Conservation (phyloP, 441 rosid genomes). For the Gossypium lobatum region DNA sequence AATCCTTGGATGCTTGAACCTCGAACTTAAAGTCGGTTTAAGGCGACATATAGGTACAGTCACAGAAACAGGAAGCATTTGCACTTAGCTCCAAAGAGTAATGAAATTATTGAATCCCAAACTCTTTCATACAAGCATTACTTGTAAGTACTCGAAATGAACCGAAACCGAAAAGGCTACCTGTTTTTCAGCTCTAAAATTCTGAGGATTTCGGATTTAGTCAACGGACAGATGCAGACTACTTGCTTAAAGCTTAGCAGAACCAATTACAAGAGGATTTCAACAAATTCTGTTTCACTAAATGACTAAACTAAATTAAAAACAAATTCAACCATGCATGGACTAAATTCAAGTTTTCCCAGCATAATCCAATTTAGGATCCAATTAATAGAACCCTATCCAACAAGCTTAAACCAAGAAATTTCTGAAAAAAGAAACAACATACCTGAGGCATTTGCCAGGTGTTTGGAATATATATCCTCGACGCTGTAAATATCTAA, state of each 20-base stretch:
- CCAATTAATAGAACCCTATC: neutral
- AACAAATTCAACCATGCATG: neutral
- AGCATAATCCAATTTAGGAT: neutral
- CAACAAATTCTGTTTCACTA: neutral
- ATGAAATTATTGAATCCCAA: neutral
- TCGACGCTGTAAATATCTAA: slow-evolving; percentile 60
- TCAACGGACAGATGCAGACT: neutral
- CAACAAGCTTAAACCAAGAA: slow-evolving; percentile 3
- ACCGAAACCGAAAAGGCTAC: neutral
- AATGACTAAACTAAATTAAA: neutral
- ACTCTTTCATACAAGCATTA: neutral
- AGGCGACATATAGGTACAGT: neutral
- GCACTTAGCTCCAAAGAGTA: neutral
- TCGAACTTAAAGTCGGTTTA: neutral
- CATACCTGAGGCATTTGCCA: slow-evolving; percentile 81
- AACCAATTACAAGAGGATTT: neutral
- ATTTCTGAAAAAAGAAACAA: neutral
- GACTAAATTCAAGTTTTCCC: neutral
- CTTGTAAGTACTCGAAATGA: neutral
- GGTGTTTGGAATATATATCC: slow-evolving; percentile 50
- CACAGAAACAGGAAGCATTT: slow-evolving; percentile 5
- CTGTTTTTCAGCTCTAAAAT: neutral
- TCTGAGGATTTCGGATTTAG: neutral
- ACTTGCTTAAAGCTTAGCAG: neutral
- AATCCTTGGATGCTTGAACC: neutral